These are phyloP conservation scores for Tolypocladium ovalisporum DNA, from an alignment of 2,329 filamentous ascomycete genomes.

Conservation along the genomic window DNA sequence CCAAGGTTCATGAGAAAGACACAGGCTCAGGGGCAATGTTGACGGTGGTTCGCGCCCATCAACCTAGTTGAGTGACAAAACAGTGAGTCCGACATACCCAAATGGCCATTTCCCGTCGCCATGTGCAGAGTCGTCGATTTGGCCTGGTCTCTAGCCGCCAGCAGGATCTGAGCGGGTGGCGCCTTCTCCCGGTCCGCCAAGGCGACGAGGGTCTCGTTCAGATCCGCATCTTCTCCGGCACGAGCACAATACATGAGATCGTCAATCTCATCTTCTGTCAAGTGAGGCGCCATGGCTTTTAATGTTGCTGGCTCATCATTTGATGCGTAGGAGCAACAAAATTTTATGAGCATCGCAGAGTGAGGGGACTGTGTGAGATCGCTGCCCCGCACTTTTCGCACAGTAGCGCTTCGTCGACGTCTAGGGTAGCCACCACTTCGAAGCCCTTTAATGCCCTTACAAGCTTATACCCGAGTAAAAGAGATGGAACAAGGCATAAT, in stretches of 20 bases:
- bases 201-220: conserved; percentile 46
- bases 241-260: conserved; percentile 85
- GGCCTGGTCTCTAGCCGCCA: conserved; percentile 59
- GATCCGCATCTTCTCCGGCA: conserved; percentile 60
- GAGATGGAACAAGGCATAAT: neutral
- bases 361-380: conserved; percentile 27
- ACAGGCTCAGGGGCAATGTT: too few relatives aligned
- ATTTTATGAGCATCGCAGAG: conserved; percentile 13
- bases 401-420: conserved; percentile 10
- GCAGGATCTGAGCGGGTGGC: conserved; percentile 52
- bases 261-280: conserved; percentile 74
- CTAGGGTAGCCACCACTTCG: neutral
- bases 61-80: neutral
- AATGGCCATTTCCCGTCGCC: conserved; percentile 81
- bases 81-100: conserved; percentile 42
- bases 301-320: conserved; percentile 1
- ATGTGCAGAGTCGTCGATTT: conserved; percentile 83
- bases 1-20: neutral
- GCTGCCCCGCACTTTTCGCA: conserved; percentile 24
- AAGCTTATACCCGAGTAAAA: too few relatives aligned
- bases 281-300: conserved; percentile 34
- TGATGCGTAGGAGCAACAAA: conserved; percentile 10
- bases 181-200: conserved; percentile 52
- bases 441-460: neutral
- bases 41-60: neutral